These are phyloP conservation scores for Stephanodiscus minutulus DNA, from an alignment of 108 stramenopile species.

Conservation along the genomic window DNA sequence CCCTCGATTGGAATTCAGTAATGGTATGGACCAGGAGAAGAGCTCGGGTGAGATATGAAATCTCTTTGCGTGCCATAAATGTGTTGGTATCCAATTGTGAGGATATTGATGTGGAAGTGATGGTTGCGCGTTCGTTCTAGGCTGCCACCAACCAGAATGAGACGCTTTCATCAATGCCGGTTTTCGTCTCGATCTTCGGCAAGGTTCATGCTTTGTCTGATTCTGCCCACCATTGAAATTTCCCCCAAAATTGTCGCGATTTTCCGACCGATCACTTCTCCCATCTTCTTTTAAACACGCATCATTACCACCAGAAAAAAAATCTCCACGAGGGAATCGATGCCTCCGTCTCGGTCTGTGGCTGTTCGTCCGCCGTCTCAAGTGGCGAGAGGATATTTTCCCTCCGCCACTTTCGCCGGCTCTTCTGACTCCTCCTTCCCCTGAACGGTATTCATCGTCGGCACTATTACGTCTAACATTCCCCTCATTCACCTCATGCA, in stretches of 20 bases:
- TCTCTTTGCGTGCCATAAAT: slow-evolving; percentile 85
- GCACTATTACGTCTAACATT: not conserved
- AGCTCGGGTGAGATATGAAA: slow-evolving; percentile 63
- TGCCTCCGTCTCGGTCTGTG: slow-evolving; percentile 54
- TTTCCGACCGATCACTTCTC: not conserved
- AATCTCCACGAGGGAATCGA: slow-evolving; percentile 53
- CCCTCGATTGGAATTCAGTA: slow-evolving; percentile 77
- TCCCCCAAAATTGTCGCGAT: slow-evolving; percentile 5
- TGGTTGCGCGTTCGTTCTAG: slow-evolving; percentile 1
- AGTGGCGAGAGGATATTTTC: slow-evolving; percentile 74
- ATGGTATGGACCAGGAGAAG: slow-evolving; percentile 71
- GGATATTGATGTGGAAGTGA: not conserved
- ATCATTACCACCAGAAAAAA: slow-evolving; percentile 15
- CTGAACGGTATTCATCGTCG: not conserved
- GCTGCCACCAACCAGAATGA: slow-evolving; percentile 38
- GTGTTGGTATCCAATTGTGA: slow-evolving; percentile 73
- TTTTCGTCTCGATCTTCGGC: slow-evolving; percentile 49
- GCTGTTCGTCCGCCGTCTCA: slow-evolving; percentile 75
- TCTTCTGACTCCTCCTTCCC: slow-evolving; percentile 1
- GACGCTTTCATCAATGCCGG: slow-evolving; percentile 28
- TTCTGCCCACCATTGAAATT: not conserved
- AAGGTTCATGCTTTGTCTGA: slow-evolving; percentile 5
- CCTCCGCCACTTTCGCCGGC: slow-evolving; percentile 59
- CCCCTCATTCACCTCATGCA: slow-evolving; percentile 2
- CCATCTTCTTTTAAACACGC: not conserved